phyloP scores from a whole-genome alignment of 345 rosid species.

The Balakata baccata region DNA sequence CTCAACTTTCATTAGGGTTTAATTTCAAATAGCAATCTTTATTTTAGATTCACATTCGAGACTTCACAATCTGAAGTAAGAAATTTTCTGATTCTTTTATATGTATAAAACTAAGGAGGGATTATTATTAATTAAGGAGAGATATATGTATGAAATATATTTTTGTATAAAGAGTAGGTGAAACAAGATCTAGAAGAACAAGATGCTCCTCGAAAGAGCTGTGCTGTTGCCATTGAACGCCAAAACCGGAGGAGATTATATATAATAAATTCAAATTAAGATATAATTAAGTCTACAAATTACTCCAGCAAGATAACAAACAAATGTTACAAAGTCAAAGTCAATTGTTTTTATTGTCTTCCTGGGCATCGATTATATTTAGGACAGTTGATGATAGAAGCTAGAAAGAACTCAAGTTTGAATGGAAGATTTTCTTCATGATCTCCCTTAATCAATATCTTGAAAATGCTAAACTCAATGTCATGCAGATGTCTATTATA shows the following conservation, averaged over 20 bases:
- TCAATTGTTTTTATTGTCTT: not conserved
- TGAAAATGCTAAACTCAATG: too few species aligned
- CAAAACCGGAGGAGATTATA: not conserved
- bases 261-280: not conserved
- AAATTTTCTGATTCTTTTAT: too few species aligned
- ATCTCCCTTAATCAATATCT: not conserved
- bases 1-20: not conserved
- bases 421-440: not conserved
- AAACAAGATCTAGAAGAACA: not conserved
- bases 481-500: too few species aligned
- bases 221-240: not conserved
- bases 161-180: not conserved
- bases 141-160: too few species aligned
- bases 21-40: too few species aligned
- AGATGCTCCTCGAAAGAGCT: conserved; percentile 8
- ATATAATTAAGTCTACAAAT: not conserved
- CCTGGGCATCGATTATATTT: not conserved
- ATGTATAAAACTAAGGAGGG: too few species aligned
- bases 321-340: not conserved
- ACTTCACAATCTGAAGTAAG: too few species aligned
- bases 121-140: too few species aligned
- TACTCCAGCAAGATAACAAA: not conserved
- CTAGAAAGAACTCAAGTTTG: not conserved
- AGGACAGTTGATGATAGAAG: not conserved
- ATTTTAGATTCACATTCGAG: too few species aligned